Conservation (phyloP, 2,329 filamentous ascomycete genomes). For the Emmonsiellopsis sp. region DNA sequence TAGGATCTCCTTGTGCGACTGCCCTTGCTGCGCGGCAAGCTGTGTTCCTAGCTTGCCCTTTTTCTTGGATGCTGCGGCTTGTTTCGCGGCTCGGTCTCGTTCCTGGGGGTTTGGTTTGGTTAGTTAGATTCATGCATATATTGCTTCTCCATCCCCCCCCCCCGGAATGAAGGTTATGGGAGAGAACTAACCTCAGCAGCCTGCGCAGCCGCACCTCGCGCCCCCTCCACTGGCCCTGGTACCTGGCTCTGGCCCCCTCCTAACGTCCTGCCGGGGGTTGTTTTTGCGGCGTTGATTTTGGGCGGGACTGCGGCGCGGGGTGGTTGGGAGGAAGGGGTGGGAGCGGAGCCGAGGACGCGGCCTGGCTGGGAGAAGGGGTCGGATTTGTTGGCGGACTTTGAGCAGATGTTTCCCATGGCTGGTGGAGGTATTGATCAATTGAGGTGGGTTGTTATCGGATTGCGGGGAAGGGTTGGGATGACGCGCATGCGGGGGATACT, state of each 20-base stretch:
- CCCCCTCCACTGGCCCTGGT: slow-evolving; percentile 31
- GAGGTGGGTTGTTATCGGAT: neutral
- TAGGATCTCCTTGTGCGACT: slow-evolving; percentile 60
- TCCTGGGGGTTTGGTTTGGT: neutral
- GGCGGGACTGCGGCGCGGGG: slow-evolving; percentile 40
- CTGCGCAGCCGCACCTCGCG: slow-evolving; percentile 63
- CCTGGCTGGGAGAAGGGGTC: slow-evolving; percentile 65
- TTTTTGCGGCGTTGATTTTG: slow-evolving; percentile 35
- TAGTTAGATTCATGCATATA: neutral
- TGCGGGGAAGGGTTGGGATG: neutral
- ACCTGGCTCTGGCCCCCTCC: slow-evolving; percentile 42
- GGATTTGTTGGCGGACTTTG: slow-evolving; percentile 52
- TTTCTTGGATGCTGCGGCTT: slow-evolving; percentile 30
- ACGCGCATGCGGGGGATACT: neutral
- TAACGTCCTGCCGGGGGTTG: slow-evolving; percentile 54
- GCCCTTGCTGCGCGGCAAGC: slow-evolving; percentile 65
- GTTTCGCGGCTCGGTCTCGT: slow-evolving; percentile 57
- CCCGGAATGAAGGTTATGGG: neutral
- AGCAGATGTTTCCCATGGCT: slow-evolving; percentile 78
- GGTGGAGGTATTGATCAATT: neutral
- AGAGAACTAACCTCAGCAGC: slow-evolving; percentile 69
- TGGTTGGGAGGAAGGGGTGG: slow-evolving; percentile 37
- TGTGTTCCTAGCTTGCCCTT: slow-evolving; percentile 63
- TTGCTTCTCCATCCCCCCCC: too few species aligned
- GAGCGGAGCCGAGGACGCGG: slow-evolving; percentile 56